Conservation (phyloP, 371 early-diverging fungal genomes). For the Neoconidiobolus thromboides region DNA sequence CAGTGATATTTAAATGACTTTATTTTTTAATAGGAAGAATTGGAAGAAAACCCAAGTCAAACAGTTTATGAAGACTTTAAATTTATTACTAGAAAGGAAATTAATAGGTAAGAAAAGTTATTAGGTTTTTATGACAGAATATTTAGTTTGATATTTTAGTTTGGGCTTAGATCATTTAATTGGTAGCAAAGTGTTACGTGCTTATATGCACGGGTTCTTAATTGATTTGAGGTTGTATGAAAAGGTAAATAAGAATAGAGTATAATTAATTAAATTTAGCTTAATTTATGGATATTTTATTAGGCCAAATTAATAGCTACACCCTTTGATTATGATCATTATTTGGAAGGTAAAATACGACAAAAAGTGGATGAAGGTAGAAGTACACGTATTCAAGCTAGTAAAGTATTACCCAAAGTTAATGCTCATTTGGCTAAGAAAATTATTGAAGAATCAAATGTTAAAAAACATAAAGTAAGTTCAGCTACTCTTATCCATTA, state of each 20-base stretch:
- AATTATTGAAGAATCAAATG: background rate
- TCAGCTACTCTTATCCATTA: too few species aligned
- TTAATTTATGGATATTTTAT: background rate
- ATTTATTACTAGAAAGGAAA: conserved; percentile 84
- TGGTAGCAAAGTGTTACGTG: conserved; percentile 82
- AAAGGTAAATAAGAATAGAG: conserved; percentile 20
- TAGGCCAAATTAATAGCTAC: conserved; percentile 81
- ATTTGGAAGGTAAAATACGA: conserved; percentile 48
- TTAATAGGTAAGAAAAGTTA: conserved; percentile 22
- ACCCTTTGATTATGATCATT: conserved; percentile 93
- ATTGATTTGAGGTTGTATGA: conserved; percentile 87
- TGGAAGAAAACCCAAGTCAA: conserved; percentile 80
- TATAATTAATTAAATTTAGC: background rate
- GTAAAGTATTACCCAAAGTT: conserved; percentile 74
- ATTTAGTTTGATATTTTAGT: conserved; percentile 10
- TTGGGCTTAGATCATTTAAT: conserved; percentile 83
- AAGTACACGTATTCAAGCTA: conserved; percentile 74
- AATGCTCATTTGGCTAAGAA: conserved; percentile 27
- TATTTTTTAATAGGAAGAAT: conserved; percentile 44
- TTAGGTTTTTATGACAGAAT: background rate
- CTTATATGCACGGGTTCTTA: conserved; percentile 98
- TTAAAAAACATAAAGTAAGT: too few species aligned
- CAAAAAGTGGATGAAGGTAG: conserved; percentile 73
- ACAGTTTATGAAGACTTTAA: conserved; percentile 93
- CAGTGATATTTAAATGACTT: background rate